Evolutionary conservation across 495 filamentous ascomycete genomes (phyloP), one percentile per base, ranked within the genome.

Genomic region (Tirmania nivea): DNA sequence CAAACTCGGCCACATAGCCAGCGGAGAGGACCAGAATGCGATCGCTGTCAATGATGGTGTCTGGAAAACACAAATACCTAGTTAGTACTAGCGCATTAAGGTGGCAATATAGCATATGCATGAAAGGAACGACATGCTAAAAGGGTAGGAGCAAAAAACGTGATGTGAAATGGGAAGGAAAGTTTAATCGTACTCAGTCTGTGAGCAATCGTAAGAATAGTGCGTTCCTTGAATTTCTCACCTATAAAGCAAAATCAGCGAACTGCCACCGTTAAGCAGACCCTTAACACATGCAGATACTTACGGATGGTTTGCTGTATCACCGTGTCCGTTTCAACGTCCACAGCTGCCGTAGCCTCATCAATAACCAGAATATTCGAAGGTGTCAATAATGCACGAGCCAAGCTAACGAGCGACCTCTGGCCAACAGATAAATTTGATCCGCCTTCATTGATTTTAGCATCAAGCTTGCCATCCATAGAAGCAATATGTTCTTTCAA

Each of bases 161-260:
- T 4, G 10, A 17, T 51, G 35, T 51, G 16, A 5, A 49, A 20
- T 21, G 25, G 37, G 35, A 42, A 42, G 51, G 16, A 42, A 53
- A 42, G 25, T 51, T 42, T 50, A 9, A 50, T 49, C 49, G 87
- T 96, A 69, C 95, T 94, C 68, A 99, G 92, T 47, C 90, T 78
- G 67, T 97, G 90, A 50, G 90, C 90, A 62, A 97, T 94, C 0
- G 92, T 96, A 62, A 99, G 86, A 66, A 99, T 96, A 16, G 92
- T 99, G 17, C 88, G 77, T 63, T 95, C 55, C 8, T 59, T 56
- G 51, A 62, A 62, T 39, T 59, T 51, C 16, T 62, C 60, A 12
- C 60, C 60, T 62, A 36, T 61, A 50, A 55, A 47, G 42, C 55
- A 61, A 56, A 19, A 21, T 31, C 25, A 53, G 49, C 42, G 49